phyloP scores from a whole-genome alignment of 2,329 filamentous ascomycete genomes.

The Hawksworthiomyces lignivorus region DNA sequence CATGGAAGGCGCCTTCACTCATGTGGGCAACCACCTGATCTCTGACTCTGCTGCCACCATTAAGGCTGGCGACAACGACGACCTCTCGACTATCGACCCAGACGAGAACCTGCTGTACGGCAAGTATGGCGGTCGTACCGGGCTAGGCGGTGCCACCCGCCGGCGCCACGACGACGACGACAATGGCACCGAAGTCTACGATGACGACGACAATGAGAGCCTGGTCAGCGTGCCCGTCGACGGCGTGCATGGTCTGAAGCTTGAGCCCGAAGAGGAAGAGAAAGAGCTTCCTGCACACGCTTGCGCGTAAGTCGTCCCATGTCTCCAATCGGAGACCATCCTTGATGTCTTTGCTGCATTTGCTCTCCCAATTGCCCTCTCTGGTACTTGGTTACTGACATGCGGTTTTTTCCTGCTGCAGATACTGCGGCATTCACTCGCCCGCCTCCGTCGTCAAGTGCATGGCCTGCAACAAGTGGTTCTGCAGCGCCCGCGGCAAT shows the following conservation, averaged over 20 bases:
- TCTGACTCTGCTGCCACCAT: slow-evolving; percentile 80
- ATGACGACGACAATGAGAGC: slow-evolving; percentile 76
- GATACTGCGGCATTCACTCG: slow-evolving; percentile 96
- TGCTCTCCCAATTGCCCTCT: slow-evolving; percentile 16
- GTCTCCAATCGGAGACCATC: too few species aligned
- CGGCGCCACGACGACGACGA: slow-evolving; percentile 82
- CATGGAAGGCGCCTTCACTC: slow-evolving; percentile 85
- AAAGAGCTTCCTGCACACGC: slow-evolving; percentile 90
- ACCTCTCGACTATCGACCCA: slow-evolving; percentile 59
- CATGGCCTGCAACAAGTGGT: slow-evolving; percentile 94
- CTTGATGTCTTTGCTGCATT: not conserved
- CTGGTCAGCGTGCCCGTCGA: slow-evolving; percentile 75
- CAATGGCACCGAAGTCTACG: slow-evolving; percentile 74
- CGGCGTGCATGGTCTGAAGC: slow-evolving; percentile 57
- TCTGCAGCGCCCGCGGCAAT: slow-evolving; percentile 95
- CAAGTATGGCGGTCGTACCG: slow-evolving; percentile 53
- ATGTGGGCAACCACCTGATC: slow-evolving; percentile 79
- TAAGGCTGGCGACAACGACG: slow-evolving; percentile 76
- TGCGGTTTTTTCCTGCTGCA: too few species aligned
- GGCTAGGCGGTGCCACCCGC: slow-evolving; percentile 34
- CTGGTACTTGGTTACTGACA: too few species aligned
- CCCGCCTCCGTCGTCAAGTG: slow-evolving; percentile 94
- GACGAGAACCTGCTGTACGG: slow-evolving; percentile 78
- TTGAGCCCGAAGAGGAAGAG: slow-evolving; percentile 64
- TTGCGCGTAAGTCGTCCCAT: slow-evolving; percentile 64